Base-by-base conservation (phyloP, 164 flowering plant species). In the Nymphaea colorata region DNA sequence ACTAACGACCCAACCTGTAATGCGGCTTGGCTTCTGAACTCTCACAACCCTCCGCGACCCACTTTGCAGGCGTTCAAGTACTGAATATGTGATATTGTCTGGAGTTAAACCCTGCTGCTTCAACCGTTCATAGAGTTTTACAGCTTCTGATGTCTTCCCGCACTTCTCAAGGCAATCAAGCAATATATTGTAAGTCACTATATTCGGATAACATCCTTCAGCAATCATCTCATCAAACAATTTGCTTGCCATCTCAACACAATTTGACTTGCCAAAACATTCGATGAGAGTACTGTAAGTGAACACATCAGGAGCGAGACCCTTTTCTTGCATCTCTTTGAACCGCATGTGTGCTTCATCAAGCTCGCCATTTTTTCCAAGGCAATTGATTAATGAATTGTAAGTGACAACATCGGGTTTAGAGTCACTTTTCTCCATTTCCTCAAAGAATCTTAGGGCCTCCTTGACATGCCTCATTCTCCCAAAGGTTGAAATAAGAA, bases 301-400 rank as follows among this genome's bases (percentile, higher is more conserved):
- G 43, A 94, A 78, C 6, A 94, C 97, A 84, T 94, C 95, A n/a
- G 98, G 97, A 74, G 67, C 85, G 65, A 91, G 68, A 16, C 97
- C 97, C 73, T 74, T 84, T 80, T 94, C 98, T 66, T 81, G 84
- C 96, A 94, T 94, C 81, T 94, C 98, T 69, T 77, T 88, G 76
- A 94, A 88, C 70, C 85, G 75, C 82, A 94, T 86, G 83, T 94
- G 98, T 18, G 98, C 98, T 84, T 89, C 98, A 70, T 89, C 97
- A 45, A 94, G 67, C 79, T 88, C 80, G 25, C 96, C 98, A 74
- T 85, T 85, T 76, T 94, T 89, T 43, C 97, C 98, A 59, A 94
- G 85, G 76, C 93, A 88, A 69, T 91, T 94, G 45, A 94, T 94
- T 77, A 91, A 79, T 45, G 96, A 83, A 69, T 94, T 94, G 78